Evolutionary conservation across 352 stramenopile genomes (phyloP).

Genomic region (Thalassiosira mediterranea): DNA sequence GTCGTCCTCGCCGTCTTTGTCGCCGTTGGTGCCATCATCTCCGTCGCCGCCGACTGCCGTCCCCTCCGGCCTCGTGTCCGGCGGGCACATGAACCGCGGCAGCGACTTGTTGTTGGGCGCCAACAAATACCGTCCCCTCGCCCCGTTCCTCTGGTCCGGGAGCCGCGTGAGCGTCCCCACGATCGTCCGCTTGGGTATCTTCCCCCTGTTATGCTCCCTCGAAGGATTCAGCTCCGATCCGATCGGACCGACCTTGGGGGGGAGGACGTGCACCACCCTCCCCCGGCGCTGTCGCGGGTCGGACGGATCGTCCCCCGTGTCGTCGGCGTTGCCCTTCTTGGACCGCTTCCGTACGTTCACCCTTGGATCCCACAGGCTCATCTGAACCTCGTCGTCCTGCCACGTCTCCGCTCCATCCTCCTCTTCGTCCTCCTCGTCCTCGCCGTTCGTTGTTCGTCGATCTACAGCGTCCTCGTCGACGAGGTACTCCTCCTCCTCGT

Average conservation of each 20-base stretch:
- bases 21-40: constrained; percentile 1
- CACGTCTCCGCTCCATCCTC: constrained; percentile 50
- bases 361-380: constrained; percentile 74
- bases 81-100: constrained; percentile 66
- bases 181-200: constrained; percentile 49
- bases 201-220: constrained; percentile 28
- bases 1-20: constrained; percentile 7
- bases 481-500: constrained; percentile 42
- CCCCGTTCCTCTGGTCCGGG: constrained; percentile 24
- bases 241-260: constrained; percentile 47
- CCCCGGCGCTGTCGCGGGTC: constrained; percentile 48
- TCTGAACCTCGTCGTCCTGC: constrained; percentile 78
- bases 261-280: constrained; percentile 66
- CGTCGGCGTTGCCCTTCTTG: constrained; percentile 15
- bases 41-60: background rate
- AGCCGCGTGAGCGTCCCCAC: constrained; percentile 66
- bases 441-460: background rate
- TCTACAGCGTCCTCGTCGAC: constrained; percentile 3
- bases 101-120: constrained; percentile 71
- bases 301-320: background rate
- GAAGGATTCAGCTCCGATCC: constrained; percentile 60
- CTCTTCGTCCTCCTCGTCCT: constrained; percentile 22
- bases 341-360: constrained; percentile 57
- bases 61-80: constrained; percentile 12
- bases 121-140: constrained; percentile 49